Base-by-base conservation (phyloP, 2,329 filamentous ascomycete species). In the Amylocarpus encephaloides region DNA sequence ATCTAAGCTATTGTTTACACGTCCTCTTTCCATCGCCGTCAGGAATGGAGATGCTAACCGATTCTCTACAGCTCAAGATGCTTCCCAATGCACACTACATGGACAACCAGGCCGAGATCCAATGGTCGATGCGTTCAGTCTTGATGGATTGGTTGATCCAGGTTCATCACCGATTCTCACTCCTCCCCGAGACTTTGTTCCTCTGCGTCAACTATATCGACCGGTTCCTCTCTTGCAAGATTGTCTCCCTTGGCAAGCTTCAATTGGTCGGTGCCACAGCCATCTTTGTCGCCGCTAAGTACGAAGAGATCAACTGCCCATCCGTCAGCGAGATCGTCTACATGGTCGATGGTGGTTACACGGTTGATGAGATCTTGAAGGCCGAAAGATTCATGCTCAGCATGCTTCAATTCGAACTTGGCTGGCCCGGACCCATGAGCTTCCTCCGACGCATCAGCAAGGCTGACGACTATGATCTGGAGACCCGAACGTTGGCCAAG, bases 341-440 rank as follows among this genome's bases (percentile, higher is more conserved):
- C 74, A 97, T 98, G 92, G 93, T 98, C 36, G 93, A 98, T 66
- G 80, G 83, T 39, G 90, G 89, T 49, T 98, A 96, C 71, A 86
- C 79, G 2, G 78, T 80, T 13, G 91, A 96, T 50, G 93, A 97
- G 72, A 92, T 98, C 50, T 79, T 97, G 58, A 96, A 97, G 73
- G 93, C 93, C 0, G 93, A 98, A 71, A 85, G 91, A 11, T 97
- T 95, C 73, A 98, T 98, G 91, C 80, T 98, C 46, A 94, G 82
- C 69, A 95, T 96, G 85, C 81, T 98, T 48, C 80, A 89, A 62
- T 98, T 95, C 66, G 90, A 96, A 70, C 80, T 98, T 48, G 93
- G 93, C 46, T 97, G 89, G 86, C 93, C 93, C n/a, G 93, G 93
- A 39, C 93, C 93, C 1, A 96, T 98, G 92, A 96, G 90, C 73